Evolutionary conservation across 2,329 filamentous ascomycete genomes (phyloP).

Genomic region (Epicoccum nigrum): DNA sequence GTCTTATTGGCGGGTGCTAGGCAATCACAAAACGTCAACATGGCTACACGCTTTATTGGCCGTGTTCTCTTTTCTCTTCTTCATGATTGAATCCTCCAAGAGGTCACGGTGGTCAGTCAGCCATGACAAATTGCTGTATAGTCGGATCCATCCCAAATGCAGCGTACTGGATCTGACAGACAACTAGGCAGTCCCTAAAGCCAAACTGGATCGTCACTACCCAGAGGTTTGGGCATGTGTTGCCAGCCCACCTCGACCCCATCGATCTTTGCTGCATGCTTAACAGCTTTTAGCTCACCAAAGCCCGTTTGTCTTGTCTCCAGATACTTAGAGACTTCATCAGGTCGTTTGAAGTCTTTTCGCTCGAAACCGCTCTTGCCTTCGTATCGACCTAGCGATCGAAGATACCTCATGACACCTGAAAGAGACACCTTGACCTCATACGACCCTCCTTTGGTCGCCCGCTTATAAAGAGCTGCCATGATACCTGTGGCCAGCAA

Average conservation of each 20-base stretch:
- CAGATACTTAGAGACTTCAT: slow-evolving; percentile 46
- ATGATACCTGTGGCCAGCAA: slow-evolving; percentile 61
- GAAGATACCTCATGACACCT: slow-evolving; percentile 62
- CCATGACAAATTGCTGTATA: too few species aligned
- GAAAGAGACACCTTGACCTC: slow-evolving; percentile 63
- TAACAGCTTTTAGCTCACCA: slow-evolving; percentile 56
- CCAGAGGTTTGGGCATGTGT: slow-evolving; percentile 58
- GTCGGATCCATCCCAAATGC: too few species aligned
- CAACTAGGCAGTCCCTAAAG: not conserved
- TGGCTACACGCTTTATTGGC: too few species aligned
- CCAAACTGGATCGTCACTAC: slow-evolving; percentile 55
- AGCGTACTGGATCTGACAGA: not conserved
- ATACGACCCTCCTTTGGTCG: slow-evolving; percentile 55
- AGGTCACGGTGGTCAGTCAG: too few species aligned
- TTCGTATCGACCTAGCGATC: slow-evolving; percentile 60
- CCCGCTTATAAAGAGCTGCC: slow-evolving; percentile 58
- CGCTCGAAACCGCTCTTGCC: slow-evolving; percentile 53
- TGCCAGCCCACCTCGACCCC: slow-evolving; percentile 58
- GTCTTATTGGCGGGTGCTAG: too few species aligned
- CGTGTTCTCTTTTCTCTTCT: too few species aligned
- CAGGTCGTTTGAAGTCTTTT: slow-evolving; percentile 38
- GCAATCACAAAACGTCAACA: too few species aligned
- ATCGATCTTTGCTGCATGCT: slow-evolving; percentile 56
- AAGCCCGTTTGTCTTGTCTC: slow-evolving; percentile 56
- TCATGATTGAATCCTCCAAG: too few species aligned